Conservation (phyloP, 192 early-diverging fungal genomes). For the Spizellomyces sp. region DNA sequence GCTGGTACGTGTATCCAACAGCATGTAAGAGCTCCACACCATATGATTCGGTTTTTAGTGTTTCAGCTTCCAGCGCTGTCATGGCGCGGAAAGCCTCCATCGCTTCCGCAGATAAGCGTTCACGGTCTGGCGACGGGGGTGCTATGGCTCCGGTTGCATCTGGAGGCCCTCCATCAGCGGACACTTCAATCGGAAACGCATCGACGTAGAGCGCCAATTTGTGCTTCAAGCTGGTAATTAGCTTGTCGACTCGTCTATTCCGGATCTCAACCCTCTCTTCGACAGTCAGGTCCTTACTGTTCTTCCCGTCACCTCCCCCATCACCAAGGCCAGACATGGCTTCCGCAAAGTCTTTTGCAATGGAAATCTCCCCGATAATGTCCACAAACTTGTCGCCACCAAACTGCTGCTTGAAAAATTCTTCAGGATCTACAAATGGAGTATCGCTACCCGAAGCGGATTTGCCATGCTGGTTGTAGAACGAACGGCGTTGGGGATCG, state of each 20-base stretch:
- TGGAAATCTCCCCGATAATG: slow-evolving; percentile 97
- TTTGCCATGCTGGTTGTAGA: slow-evolving; percentile 87
- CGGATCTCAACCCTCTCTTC: slow-evolving; percentile 58
- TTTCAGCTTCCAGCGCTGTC: slow-evolving; percentile 79
- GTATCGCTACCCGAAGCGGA: slow-evolving; percentile 63
- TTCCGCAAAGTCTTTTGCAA: slow-evolving; percentile 89
- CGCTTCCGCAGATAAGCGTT: slow-evolving; percentile 52
- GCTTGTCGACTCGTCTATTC: slow-evolving; percentile 68
- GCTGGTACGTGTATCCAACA: slow-evolving; percentile 87
- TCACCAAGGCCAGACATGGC: slow-evolving; percentile 62
- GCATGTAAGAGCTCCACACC: slow-evolving; percentile 93
- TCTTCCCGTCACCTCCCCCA: slow-evolving; percentile 54
- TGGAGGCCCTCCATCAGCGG: slow-evolving; percentile 23
- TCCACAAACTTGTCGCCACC: slow-evolving; percentile 97
- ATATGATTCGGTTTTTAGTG: slow-evolving; percentile 85
- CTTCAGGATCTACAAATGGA: slow-evolving; percentile 80
- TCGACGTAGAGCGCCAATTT: slow-evolving; percentile 83
- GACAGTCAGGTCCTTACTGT: slow-evolving; percentile 48
- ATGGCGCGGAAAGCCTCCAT: slow-evolving; percentile 68
- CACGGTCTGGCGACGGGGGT: slow-evolving; percentile 17
- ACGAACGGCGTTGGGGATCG: slow-evolving; percentile 82
- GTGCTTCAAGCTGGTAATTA: slow-evolving; percentile 70
- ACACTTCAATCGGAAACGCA: slow-evolving; percentile 46
- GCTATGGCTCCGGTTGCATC: slow-evolving; percentile 12
- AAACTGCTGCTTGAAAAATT: slow-evolving; percentile 96